Evolutionary conservation across 2,329 filamentous ascomycete genomes (phyloP).

Genomic region (Aspergillus oerlinghausenensis): DNA sequence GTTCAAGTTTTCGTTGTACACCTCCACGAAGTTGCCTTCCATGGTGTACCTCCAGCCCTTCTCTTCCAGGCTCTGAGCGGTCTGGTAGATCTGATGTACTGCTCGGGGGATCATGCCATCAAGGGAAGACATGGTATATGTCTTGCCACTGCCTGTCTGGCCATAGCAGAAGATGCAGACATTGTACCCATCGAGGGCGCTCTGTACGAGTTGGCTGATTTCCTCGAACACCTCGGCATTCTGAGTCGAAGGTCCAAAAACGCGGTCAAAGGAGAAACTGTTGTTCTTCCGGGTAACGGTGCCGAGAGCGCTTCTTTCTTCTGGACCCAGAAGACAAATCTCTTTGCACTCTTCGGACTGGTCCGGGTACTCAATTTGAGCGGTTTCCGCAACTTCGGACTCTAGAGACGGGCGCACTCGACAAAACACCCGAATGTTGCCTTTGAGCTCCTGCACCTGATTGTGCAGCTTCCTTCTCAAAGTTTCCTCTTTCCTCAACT

Average conservation of each 20-base stretch:
- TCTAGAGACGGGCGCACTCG: constrained; percentile 74
- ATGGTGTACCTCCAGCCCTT: constrained; percentile 95
- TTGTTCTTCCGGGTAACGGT: constrained; percentile 73
- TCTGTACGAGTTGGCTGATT: constrained; percentile 94
- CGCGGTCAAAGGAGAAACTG: constrained; percentile 86
- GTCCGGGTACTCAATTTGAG: constrained; percentile 76
- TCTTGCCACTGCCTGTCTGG: constrained; percentile 96
- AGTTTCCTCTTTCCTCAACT: constrained; percentile 86
- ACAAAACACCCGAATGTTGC: constrained; percentile 98
- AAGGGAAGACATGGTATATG: constrained; percentile 83
- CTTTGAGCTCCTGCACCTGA: constrained; percentile 94
- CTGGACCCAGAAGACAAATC: constrained; percentile 75
- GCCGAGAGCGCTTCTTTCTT: constrained; percentile 76
- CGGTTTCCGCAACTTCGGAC: constrained; percentile 58
- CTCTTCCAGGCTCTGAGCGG: constrained; percentile 73
- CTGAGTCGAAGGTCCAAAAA: constrained; percentile 71
- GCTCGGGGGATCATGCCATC: constrained; percentile 96
- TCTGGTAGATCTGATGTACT: constrained; percentile 89
- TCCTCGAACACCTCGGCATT: constrained; percentile 92
- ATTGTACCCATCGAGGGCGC: constrained; percentile 93
- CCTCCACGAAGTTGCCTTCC: constrained; percentile 92
- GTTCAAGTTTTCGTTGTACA: constrained; percentile 96
- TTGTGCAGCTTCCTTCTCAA: constrained; percentile 90
- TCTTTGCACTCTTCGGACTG: constrained; percentile 77
- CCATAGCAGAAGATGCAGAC: constrained; percentile 99